Evolutionary conservation across 2,329 filamentous ascomycete species (phyloP).

Genomic region (Xylariaceae sp.): DNA sequence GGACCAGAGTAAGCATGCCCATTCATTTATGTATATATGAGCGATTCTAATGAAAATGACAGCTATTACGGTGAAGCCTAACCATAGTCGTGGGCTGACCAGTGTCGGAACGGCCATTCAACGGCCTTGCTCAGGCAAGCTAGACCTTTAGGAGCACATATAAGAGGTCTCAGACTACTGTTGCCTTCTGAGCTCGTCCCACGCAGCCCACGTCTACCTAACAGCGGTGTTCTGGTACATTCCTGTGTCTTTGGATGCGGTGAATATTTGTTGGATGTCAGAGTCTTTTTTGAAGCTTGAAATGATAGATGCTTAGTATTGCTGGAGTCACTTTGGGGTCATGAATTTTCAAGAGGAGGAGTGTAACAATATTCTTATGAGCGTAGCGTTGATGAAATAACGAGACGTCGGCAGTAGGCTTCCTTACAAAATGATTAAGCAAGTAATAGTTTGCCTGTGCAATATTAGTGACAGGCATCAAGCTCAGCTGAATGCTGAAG

Average conservation of each 20-base stretch:
- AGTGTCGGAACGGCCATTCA: constrained; percentile 3
- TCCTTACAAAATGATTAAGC: not conserved
- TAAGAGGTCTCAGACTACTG: constrained; percentile 6
- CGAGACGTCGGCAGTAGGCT: constrained; percentile 17
- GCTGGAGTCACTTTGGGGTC: constrained; percentile 3
- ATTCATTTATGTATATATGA: not conserved
- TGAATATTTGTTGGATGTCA: not conserved
- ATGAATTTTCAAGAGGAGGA: not conserved
- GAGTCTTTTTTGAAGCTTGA: not conserved
- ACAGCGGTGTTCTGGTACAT: constrained; percentile 13
- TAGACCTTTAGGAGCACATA: not conserved
- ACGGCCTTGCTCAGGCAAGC: not conserved
- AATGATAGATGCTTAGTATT: constrained; percentile 17
- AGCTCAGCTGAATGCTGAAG: constrained; percentile 1
- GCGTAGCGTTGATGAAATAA: constrained; percentile 24
- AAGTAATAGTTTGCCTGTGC: too few relatives aligned
- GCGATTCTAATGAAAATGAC: constrained; percentile 12
- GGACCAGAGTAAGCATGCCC: constrained; percentile 37
- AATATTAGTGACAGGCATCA: not conserved
- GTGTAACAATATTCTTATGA: not conserved
- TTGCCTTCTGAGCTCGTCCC: constrained; percentile 5
- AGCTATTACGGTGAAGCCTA: constrained; percentile 43
- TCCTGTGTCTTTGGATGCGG: constrained; percentile 8
- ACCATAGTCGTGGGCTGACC: constrained; percentile 23
- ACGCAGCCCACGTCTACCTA: constrained; percentile 21